phyloP scores from a whole-genome alignment of 768 basidiomycete species.

The Pholiota conissans region DNA sequence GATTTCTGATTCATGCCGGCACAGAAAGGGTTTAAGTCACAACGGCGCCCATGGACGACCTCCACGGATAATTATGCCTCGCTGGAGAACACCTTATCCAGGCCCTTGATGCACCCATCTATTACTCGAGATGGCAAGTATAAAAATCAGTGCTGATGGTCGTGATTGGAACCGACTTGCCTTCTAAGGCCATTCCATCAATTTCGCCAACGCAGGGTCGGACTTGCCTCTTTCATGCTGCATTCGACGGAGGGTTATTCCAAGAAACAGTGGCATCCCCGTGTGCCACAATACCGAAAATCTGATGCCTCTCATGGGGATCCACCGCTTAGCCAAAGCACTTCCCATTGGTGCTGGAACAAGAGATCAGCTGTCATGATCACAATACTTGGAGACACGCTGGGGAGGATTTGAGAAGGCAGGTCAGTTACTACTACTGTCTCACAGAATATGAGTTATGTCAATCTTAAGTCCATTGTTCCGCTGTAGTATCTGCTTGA shows the following conservation, averaged over 20 bases:
- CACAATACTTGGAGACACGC: neutral
- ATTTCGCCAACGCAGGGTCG: constrained; percentile 2
- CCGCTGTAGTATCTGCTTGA: neutral
- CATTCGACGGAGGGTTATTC: constrained; percentile 7
- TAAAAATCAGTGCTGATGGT: constrained; percentile 8
- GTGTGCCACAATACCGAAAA: constrained; percentile 17
- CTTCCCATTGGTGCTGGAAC: neutral
- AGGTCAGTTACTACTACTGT: neutral
- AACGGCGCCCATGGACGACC: constrained; percentile 20
- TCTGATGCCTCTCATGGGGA: constrained; percentile 5
- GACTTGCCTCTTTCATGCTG: constrained; percentile 5
- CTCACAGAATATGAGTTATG: neutral
- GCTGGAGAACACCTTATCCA: constrained; percentile 13
- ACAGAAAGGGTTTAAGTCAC: neutral
- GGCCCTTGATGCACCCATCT: neutral
- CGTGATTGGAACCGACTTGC: constrained; percentile 19
- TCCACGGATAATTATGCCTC: constrained; percentile 30
- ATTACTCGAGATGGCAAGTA: neutral
- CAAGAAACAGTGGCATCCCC: neutral
- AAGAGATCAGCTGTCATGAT: neutral
- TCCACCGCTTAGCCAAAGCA: neutral
- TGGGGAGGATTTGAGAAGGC: neutral
- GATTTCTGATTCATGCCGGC: constrained; percentile 2
- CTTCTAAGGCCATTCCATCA: constrained; percentile 13
- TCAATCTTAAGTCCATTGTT: neutral